phyloP scores from a whole-genome alignment of 345 rosid species.

The Citrus sinensis region DVS_A1.0 CM039165.1:35628501-35629000 shows the following conservation, averaged over 20 bases:
- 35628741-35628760: background rate
- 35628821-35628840: background rate
- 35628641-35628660: no score
- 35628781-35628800: background rate
- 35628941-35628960: background rate
- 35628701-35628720: no score
- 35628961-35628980: slow-evolving; percentile 5
- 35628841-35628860: background rate
- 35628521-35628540: background rate
- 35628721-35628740: no score
- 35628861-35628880: background rate
- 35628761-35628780: no score
- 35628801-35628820: no score
- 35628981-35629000: background rate
- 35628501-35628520: no score
- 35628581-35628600: no score
- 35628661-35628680: no score
- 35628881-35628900: slow-evolving; percentile 5
- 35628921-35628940: background rate
- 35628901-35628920: background rate
- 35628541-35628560: background rate
- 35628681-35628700: no score
- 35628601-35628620: no score
- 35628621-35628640: no score
- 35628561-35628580: background rate